Evolutionary conservation across 306 rosid species (phyloP), one percentile per base, ranked within the genome.

Genomic region (Vicia sativa): DNA sequence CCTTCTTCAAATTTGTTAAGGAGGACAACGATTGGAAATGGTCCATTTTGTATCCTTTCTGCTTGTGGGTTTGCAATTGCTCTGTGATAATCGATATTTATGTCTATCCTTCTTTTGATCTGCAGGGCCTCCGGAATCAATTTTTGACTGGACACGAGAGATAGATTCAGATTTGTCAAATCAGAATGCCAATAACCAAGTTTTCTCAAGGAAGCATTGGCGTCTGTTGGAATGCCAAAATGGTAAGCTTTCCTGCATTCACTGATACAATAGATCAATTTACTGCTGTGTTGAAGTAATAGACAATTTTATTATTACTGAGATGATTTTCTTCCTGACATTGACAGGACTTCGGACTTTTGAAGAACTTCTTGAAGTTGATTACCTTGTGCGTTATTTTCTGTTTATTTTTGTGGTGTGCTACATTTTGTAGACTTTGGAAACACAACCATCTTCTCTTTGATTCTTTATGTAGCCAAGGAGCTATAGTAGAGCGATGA

Each of bases 401-500:
- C 71, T 70, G 42, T 57, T 46, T 45, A 65, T 35, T 62, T 25
- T 15, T 38, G 18, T 67, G 73, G 74, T 61, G 44, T 39, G 68
- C 62, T 65, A 72, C 25, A 37, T 72, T 50, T 62, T 9, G 50
- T 19, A 29, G 41, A 56, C 45, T 68, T 71, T 54, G 29, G 74
- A 44, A 35, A 74, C 71, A 63, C 69, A 70, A 72, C 62, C 25
- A 74, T 74, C 63, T 50, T 77, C 74, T 66, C 35, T 73, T 65
- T 71, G 74, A 74, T 73, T 85, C 65, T 69, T 58, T 69, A 23
- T 85, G 90, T 81, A 93, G 99, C 99, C 99, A 65, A 87, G 99
- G 89, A 93, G 97, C 80, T 90, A 84, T 75, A 88, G 99, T 80
- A 85, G 91, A 77, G 99, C 99, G 73, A 93, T 93, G 99, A 93